These are phyloP conservation scores for Suillus brevipes DNA, from an alignment of 768 basidiomycete genomes.

Conservation along the genomic window DNA sequence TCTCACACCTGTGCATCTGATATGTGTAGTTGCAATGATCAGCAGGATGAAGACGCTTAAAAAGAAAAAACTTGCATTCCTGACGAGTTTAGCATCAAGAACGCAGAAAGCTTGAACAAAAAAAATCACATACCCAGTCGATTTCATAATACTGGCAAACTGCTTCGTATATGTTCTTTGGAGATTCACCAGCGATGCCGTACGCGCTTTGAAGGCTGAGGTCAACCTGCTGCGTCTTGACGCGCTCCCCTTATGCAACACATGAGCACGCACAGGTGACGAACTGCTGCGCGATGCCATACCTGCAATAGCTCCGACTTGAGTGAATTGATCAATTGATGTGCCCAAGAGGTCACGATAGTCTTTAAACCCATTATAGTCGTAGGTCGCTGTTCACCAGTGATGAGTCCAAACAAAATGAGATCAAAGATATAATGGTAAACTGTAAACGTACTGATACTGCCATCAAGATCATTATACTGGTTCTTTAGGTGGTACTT, in stretches of 20 bases:
- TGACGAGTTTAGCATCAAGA: conserved; percentile 13
- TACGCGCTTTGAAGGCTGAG: conserved; percentile 55
- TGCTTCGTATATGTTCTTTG: conserved; percentile 44
- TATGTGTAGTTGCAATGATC: not conserved
- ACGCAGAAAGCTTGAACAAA: not conserved
- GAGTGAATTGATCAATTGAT: conserved; percentile 40
- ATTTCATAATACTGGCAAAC: conserved; percentile 62
- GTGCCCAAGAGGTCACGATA: conserved; percentile 46
- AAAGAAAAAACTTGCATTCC: conserved; percentile 28
- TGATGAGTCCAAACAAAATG: not conserved
- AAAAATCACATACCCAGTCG: conserved; percentile 30
- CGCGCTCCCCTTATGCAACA: conserved; percentile 39
- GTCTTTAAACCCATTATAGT: conserved; percentile 49
- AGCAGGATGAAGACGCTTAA: conserved; percentile 7
- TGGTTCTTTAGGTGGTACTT: conserved; percentile 54
- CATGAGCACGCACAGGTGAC: not conserved
- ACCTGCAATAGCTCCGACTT: conserved; percentile 49
- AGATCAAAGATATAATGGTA: not conserved
- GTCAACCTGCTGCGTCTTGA: conserved; percentile 51
- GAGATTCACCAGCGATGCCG: conserved; percentile 46
- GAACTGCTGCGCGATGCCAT: not conserved
- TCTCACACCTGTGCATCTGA: conserved; percentile 29
- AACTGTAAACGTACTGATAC: conserved; percentile 40
- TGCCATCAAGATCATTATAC: conserved; percentile 45
- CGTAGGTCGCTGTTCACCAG: conserved; percentile 49